Evolutionary conservation across 2,329 filamentous ascomycete genomes (phyloP), one percentile per base, ranked within the genome.

Genomic region (Epichloe gansuensis): DNA sequence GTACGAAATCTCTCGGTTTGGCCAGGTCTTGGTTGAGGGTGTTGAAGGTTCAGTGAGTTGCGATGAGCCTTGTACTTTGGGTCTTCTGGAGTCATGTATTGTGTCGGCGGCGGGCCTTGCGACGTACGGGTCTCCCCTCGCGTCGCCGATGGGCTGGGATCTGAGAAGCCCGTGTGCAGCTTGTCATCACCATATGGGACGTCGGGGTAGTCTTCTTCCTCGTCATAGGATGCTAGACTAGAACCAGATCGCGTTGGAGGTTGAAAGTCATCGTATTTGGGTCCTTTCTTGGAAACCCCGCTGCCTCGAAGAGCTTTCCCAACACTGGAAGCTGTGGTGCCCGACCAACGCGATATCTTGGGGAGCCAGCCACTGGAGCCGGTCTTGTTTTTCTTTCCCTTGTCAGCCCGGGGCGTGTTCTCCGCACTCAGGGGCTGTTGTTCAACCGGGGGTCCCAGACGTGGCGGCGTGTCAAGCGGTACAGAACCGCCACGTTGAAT

Each of bases 331-430:
- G 90, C 80, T 0, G 93, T 98, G 2, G 91, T 97, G 70, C 94
- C 93, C 0, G 91, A 97, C 93, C 93, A 98, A 43, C 93, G 81
- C 5, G 93, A 97, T 56, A 95, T 90, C 72, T 95, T 96, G 25
- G 90, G 89, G 55, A 95, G 86, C 74, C 81, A 82, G 49, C 78
- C 74, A 0, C 87, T 88, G 0, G 89, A 93, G 53, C 82, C 85
- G 1, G 88, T 91, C 66, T 95, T 95, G 71, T 94, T 87, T 71
- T 95, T 96, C 66, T 86, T 87, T 56, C 80, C 78, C 68, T 87
- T 89, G 5, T 88, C 84, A 1, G 79, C 82, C 41, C 64, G 64
- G 11, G 89, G 87, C 0, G 88, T 95, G 55, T 89, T 87, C 56
- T 94, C 89, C 52, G 81, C 83, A 70, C 87, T 90, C 53, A 77